These are phyloP conservation scores for Lentinus polychrous DNA, from an alignment of 1,284 basidiomycete genomes.

Conservation along the genomic window DNA sequence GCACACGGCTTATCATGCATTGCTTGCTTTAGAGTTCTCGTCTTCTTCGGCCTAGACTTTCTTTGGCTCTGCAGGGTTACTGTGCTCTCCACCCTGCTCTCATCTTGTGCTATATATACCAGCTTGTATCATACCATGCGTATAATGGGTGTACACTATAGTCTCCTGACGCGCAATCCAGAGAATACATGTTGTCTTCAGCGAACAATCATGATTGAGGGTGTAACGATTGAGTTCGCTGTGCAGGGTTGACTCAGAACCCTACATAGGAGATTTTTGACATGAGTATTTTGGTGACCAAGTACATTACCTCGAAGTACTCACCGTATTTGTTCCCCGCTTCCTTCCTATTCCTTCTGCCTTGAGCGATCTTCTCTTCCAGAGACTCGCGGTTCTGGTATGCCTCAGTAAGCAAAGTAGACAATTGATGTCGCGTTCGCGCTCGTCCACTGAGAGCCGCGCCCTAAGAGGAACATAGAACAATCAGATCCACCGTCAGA, in stretches of 20 bases:
- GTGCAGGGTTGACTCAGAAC: too few species aligned
- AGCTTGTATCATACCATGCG: not conserved
- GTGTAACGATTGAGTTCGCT: too few species aligned
- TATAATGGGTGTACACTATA: slow-evolving; percentile 4
- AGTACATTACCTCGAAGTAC: slow-evolving; percentile 16
- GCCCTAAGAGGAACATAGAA: slow-evolving; percentile 34
- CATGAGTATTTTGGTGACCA: not conserved
- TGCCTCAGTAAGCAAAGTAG: slow-evolving; percentile 69
- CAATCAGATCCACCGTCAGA: not conserved
- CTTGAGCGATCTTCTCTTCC: slow-evolving; percentile 76
- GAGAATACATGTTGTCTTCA: not conserved
- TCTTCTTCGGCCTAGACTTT: slow-evolving; percentile 21
- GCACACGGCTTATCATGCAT: slow-evolving; percentile 1
- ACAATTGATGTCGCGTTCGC: slow-evolving; percentile 66
- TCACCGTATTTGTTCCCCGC: slow-evolving; percentile 81
- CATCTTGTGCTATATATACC: slow-evolving; percentile 3
- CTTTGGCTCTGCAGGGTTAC: slow-evolving; percentile 15
- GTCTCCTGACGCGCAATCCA: not conserved
- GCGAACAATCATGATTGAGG: not conserved
- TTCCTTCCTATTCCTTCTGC: slow-evolving; percentile 74
- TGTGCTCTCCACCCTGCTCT: slow-evolving; percentile 9
- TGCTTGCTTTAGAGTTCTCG: slow-evolving; percentile 20
- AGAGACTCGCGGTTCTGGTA: slow-evolving; percentile 71
- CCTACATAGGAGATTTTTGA: not conserved
- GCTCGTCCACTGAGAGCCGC: slow-evolving; percentile 65